Percentiles rank a stretch among this genome's conserved stretches.
Conservation (phyloP, 2,329 filamentous ascomycete genomes). For the Talaromyces sp. region DNA sequence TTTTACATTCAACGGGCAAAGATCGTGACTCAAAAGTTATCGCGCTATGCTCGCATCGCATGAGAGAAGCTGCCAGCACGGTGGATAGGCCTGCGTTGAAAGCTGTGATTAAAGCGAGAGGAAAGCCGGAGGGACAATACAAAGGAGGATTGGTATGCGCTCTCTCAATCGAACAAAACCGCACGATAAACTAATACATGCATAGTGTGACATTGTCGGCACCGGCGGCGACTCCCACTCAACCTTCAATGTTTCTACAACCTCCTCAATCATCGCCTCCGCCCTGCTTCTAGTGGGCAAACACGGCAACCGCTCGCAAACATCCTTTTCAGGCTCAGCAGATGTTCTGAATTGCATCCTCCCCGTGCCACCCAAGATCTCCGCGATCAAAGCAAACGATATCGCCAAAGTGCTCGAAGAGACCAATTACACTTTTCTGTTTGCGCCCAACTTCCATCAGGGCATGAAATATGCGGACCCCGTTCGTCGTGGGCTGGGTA, state of each 20-base stretch:
- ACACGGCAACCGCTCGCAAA: slow-evolving; percentile 93
- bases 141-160: slow-evolving; percentile 72
- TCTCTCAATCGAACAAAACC: neutral
- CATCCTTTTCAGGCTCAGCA: slow-evolving; percentile 91
- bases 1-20: slow-evolving; percentile 84
- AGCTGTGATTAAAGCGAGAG: slow-evolving; percentile 58
- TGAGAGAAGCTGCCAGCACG: slow-evolving; percentile 73
- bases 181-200: slow-evolving; percentile 13
- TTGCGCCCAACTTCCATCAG: slow-evolving; percentile 92
- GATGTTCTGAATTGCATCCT: slow-evolving; percentile 77
- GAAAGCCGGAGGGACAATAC: slow-evolving; percentile 69
- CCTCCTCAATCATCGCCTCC: slow-evolving; percentile 86
- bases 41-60: slow-evolving; percentile 75
- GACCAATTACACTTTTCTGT: slow-evolving; percentile 92
- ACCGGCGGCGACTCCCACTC: slow-evolving; percentile 95
- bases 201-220: slow-evolving; percentile 85
- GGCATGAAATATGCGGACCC: slow-evolving; percentile 87
- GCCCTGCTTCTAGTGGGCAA: slow-evolving; percentile 83
- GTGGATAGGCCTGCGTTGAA: slow-evolving; percentile 65
- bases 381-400: slow-evolving; percentile 68
- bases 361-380: slow-evolving; percentile 70
- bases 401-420: slow-evolving; percentile 69
- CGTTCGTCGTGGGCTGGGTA: slow-evolving; percentile 82
- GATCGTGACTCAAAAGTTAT: slow-evolving; percentile 83
- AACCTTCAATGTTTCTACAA: slow-evolving; percentile 98